Base-by-base conservation (phyloP, 1,284 basidiomycete genomes). In the Boletus sp. region DNA sequence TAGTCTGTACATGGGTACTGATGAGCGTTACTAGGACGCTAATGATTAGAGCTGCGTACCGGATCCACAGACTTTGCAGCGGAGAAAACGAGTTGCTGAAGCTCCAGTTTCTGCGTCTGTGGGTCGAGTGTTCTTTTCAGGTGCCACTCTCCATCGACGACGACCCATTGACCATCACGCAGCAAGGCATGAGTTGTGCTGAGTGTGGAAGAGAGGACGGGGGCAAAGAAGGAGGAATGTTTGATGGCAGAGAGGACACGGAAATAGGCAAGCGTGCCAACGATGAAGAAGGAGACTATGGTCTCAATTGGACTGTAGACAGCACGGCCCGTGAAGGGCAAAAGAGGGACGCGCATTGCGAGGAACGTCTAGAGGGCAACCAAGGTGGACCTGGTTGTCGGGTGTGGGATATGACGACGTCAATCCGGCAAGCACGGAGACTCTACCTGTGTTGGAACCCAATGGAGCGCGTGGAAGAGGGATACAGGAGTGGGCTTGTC, bases 211-310 rank as follows among this genome's bases (percentile, higher is more conserved):
- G 74, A 68, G 30, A 73, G 68, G 1, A 74, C 64, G 1, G 81
- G 72, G 0, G 80, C 78, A 49, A 87, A 76, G 68, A 87, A 86
- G 0, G 80, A 71, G 0, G 82, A 84, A 58, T 86, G 78, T 53
- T 91, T 91, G 65, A 94, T 85, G 37, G 90, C 88, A 53, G 82
- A 81, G 49, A 97, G 78, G 53, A 95, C 78, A 66, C 94, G 90
- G 67, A 96, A 94, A 70, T 96, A 96, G 42, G 88, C 86, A 35
- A 96, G 78, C 3, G 94, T 96, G 29, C 88, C 88, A 51, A 93
- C 68, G 62, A 94, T 81, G 65, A 85, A 91, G 69, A 90, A 87
- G 62, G 83, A 80, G 48, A 95, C 91, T 57, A 95, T 91, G 19
- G 88, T 86, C 67, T 97, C 94, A 49, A 86, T 85, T 41, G 83